phyloP scores from a whole-genome alignment of 2,329 filamentous ascomycete genomes.

The Coniochaeta prunicola region DNA sequence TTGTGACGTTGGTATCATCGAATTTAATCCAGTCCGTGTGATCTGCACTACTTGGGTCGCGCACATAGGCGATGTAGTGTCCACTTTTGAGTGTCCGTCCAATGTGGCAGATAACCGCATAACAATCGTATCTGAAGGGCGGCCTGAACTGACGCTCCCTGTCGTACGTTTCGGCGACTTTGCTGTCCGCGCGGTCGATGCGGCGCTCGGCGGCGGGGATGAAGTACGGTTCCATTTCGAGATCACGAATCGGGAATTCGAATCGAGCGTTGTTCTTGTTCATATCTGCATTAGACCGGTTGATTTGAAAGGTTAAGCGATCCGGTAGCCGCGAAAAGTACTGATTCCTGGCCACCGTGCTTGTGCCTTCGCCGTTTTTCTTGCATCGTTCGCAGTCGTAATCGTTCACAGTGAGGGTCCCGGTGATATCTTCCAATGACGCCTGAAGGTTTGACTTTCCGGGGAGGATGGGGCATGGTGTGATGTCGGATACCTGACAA shows the following conservation, averaged over 20 bases:
- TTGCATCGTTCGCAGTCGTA: slow-evolving; percentile 73
- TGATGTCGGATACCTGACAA: slow-evolving; percentile 46
- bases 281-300: slow-evolving; percentile 36
- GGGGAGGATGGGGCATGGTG: slow-evolving; percentile 47
- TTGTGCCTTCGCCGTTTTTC: slow-evolving; percentile 57
- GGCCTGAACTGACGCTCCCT: slow-evolving; percentile 33
- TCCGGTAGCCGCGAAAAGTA: slow-evolving; percentile 68
- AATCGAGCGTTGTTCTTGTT: slow-evolving; percentile 66
- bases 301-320: slow-evolving; percentile 71
- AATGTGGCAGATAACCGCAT: slow-evolving; percentile 73
- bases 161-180: slow-evolving; percentile 17
- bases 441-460: background rate
- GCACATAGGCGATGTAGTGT: slow-evolving; percentile 72
- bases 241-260: slow-evolving; percentile 66
- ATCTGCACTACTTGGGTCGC: slow-evolving; percentile 42
- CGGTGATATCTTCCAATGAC: background rate
- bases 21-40: slow-evolving; percentile 40
- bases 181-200: slow-evolving; percentile 6
- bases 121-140: slow-evolving; percentile 75
- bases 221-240: slow-evolving; percentile 46
- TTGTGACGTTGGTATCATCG: slow-evolving; percentile 36
- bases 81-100: slow-evolving; percentile 63
- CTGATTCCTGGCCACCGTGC: background rate
- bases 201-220: slow-evolving; percentile 27
- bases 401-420: slow-evolving; percentile 22